These are phyloP conservation scores for Babjeviella inositovora DNA, from an alignment of 805 yeast genomes.

Conservation along the genomic window DNA sequence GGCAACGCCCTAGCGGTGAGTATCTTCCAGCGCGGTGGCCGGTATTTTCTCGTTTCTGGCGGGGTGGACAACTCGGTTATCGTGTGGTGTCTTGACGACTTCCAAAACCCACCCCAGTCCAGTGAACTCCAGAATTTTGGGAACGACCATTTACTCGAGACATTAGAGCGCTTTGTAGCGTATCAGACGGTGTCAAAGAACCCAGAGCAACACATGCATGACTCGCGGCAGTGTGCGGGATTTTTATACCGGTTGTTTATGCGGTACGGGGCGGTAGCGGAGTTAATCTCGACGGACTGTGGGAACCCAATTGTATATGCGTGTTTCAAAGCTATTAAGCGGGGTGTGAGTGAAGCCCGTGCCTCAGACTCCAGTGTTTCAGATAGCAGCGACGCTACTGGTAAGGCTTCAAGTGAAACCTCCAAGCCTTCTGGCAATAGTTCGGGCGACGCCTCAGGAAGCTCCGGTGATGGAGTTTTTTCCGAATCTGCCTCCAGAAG, in stretches of 20 bases:
- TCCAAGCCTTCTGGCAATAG: no score
- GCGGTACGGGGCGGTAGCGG: slow-evolving; percentile 56
- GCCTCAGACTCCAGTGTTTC: no score
- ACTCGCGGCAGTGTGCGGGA: slow-evolving; percentile 77
- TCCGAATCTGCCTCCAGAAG: no score
- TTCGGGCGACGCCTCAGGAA: no score
- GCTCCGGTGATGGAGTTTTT: no score
- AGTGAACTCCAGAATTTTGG: slow-evolving; percentile 9
- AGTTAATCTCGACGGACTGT: slow-evolving; percentile 53
- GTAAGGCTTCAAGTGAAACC: no score
- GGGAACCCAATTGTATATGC: slow-evolving; percentile 85
- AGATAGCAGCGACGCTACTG: not conserved
- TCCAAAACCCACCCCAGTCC: slow-evolving; percentile 4
- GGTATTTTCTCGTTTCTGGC: slow-evolving; percentile 43
- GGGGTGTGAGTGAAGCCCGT: no score
- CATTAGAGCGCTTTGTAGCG: slow-evolving; percentile 45
- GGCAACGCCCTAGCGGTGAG: slow-evolving; percentile 45
- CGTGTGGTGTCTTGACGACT: slow-evolving; percentile 44
- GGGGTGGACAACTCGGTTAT: slow-evolving; percentile 55
- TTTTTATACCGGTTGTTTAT: slow-evolving; percentile 46
- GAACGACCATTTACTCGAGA: slow-evolving; percentile 47
- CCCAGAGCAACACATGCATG: slow-evolving; percentile 54
- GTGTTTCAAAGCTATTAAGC: slow-evolving; percentile 33
- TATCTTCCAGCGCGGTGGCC: slow-evolving; percentile 19
- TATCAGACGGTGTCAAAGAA: slow-evolving; percentile 67